Conservation (phyloP, 176 grass and related monocot genomes). For the Bromus sterilis region DNA sequence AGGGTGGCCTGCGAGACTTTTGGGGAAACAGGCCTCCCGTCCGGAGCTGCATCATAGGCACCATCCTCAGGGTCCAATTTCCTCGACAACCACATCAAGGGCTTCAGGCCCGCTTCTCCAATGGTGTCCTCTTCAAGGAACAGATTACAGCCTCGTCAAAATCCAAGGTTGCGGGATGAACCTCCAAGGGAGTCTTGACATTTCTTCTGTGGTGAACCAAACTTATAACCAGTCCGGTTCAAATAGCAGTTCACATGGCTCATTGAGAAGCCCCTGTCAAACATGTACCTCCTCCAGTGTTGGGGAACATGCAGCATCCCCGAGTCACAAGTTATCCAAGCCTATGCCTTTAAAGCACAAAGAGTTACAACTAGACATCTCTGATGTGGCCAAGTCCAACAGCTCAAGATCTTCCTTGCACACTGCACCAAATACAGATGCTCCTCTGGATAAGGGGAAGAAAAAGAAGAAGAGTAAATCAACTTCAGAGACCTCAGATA, state of each 20-base stretch:
- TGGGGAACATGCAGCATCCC: conserved; percentile 6
- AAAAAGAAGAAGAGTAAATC: conserved; percentile 65
- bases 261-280: conserved; percentile 33
- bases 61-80: no score
- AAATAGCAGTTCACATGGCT: conserved; percentile 34
- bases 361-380: conserved; percentile 3
- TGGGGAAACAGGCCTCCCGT: no score
- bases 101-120: no score
- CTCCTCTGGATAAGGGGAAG: conserved; percentile 35
- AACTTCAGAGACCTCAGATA: conserved; percentile 12
- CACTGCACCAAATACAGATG: conserved; percentile 12
- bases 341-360: not conserved
- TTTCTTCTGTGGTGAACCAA: conserved; percentile 30
- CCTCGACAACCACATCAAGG: no score
- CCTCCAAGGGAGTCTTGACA: conserved; percentile 10
- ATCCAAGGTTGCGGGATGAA: conserved; percentile 16
- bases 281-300: conserved; percentile 37
- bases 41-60: no score
- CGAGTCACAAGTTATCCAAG: conserved; percentile 7
- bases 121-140: conserved; percentile 48
- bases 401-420: conserved; percentile 14
- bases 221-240: conserved; percentile 35
- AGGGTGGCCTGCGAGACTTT: no score
- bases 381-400: conserved; percentile 24
- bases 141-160: conserved; percentile 20